Conservation (phyloP, 352 stramenopile genomes). For the Peronospora destructor region DNA sequence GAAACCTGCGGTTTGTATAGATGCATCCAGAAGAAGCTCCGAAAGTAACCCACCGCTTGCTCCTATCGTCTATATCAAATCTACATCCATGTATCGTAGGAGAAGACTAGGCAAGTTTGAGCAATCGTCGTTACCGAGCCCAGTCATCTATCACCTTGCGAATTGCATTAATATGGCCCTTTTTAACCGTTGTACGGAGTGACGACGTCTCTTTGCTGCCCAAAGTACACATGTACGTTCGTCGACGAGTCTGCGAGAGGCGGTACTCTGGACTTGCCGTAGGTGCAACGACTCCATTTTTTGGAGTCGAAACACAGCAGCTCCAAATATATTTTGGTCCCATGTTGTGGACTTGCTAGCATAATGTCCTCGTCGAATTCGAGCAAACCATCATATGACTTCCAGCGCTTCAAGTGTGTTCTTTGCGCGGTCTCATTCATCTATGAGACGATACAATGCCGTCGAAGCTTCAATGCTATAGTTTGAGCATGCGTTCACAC, state of each 20-base stretch:
- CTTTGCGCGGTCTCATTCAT: conserved; percentile 8
- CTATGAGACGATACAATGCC: conserved; percentile 15
- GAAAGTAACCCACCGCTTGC: neutral
- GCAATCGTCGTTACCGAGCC: too few species aligned
- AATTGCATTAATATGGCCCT: neutral
- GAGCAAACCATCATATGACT: conserved; percentile 14
- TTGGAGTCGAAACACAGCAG: conserved; percentile 5
- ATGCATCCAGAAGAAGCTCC: too few species aligned
- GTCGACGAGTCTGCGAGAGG: conserved; percentile 13
- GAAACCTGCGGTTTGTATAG: too few species aligned
- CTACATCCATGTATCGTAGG: too few species aligned
- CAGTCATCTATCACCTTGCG: too few species aligned
- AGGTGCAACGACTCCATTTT: conserved; percentile 11
- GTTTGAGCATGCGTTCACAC: neutral
- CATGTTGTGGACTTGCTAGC: conserved; percentile 13
- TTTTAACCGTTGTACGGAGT: neutral
- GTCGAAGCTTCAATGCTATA: neutral
- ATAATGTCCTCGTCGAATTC: conserved; percentile 3
- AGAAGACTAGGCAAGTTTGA: too few species aligned
- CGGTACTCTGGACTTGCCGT: conserved; percentile 18
- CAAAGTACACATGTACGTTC: neutral
- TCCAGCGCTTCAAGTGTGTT: conserved; percentile 14
- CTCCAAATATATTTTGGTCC: conserved; percentile 16
- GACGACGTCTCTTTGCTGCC: neutral
- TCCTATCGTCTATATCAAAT: too few species aligned